Conservation (phyloP, 306 rosid species). For the Abrus precatorius region DNA sequence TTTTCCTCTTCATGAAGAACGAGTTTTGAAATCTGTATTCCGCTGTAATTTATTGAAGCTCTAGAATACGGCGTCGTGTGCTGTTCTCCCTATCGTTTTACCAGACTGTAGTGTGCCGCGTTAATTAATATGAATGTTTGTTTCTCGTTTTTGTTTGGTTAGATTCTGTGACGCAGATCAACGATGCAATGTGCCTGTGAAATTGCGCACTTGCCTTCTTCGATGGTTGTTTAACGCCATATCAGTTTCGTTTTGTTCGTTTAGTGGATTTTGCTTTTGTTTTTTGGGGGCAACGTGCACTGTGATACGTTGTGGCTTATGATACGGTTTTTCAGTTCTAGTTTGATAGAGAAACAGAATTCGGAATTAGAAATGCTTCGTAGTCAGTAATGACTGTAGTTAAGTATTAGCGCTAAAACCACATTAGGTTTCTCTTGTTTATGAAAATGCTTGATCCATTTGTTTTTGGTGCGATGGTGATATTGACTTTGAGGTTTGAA, state of each 20-base stretch:
- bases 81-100: not conserved
- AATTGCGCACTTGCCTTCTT: slow-evolving; percentile 1
- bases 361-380: slow-evolving; percentile 5
- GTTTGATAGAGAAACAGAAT: slow-evolving; percentile 14
- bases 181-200: slow-evolving; percentile 29
- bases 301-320: slow-evolving; percentile 27
- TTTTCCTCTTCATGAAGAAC: not conserved
- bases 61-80: not conserved
- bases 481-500: not conserved
- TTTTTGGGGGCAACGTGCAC: slow-evolving; percentile 19
- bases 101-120: not conserved
- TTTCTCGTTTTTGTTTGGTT: slow-evolving; percentile 24
- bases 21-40: not conserved
- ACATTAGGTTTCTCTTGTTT: slow-evolving; percentile 1
- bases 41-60: slow-evolving; percentile 12
- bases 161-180: slow-evolving; percentile 40
- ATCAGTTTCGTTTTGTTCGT: slow-evolving; percentile 10
- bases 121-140: not conserved
- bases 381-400: not conserved
- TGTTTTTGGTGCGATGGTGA: not conserved
- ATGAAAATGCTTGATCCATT: slow-evolving; percentile 2
- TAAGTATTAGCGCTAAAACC: slow-evolving; percentile 1
- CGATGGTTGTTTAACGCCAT: not conserved
- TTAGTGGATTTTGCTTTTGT: not conserved
- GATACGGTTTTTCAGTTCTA: not conserved